A percentile compares a stretch with the other conserved stretches of the same genome.
Evolutionary conservation across 257 asterid species (phyloP).

Genomic region (Rehmannia glutinosa): DNA sequence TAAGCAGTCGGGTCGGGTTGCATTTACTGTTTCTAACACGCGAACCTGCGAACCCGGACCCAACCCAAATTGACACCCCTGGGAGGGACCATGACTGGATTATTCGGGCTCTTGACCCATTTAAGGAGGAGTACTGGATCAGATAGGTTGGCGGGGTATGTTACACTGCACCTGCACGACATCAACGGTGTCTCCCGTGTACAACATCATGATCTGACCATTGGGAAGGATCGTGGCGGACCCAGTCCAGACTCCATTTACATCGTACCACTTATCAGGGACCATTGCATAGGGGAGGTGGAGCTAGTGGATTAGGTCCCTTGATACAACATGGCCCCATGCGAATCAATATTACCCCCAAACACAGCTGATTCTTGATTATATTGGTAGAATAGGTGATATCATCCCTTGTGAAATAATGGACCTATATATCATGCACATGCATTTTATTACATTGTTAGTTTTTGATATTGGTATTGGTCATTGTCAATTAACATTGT

Average conservation of each 20-base stretch:
- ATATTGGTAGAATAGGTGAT: slow-evolving; percentile 82
- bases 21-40: too few relatives aligned
- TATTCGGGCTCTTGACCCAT: slow-evolving; percentile 62
- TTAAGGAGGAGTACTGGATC: slow-evolving; percentile 74
- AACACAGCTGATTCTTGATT: slow-evolving; percentile 75
- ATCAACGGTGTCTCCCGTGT: slow-evolving; percentile 63
- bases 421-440: slow-evolving; percentile 65
- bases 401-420: slow-evolving; percentile 76
- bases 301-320: slow-evolving; percentile 72
- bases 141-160: slow-evolving; percentile 66
- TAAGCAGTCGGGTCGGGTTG: too few relatives aligned
- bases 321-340: slow-evolving; percentile 89
- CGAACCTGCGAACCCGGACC: too few relatives aligned
- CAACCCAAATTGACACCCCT: too few relatives aligned
- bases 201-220: slow-evolving; percentile 63
- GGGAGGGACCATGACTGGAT: slow-evolving; percentile 72
- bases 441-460: not conserved
- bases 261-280: slow-evolving; percentile 67
- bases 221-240: slow-evolving; percentile 77
- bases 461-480: not conserved
- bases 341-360: slow-evolving; percentile 81
- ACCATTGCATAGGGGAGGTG: slow-evolving; percentile 67
- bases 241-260: slow-evolving; percentile 89
- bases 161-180: slow-evolving; percentile 76
- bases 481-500: not conserved